Evolutionary conservation across 1,284 basidiomycete genomes (phyloP).

Genomic region (Cutaneotrichosporon curvatum): DNA sequence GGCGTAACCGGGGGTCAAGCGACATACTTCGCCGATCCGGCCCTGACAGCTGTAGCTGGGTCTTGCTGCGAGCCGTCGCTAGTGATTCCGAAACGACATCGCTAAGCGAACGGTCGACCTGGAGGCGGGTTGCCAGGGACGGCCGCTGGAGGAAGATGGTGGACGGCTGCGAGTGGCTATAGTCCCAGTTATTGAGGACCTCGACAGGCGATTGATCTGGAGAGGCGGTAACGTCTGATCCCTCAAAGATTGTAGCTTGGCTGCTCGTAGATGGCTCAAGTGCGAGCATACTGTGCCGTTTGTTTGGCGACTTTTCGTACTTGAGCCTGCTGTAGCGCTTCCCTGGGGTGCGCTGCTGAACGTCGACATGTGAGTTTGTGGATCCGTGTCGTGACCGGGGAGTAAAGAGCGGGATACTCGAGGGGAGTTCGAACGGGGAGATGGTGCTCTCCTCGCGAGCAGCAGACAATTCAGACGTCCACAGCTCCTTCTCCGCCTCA

Average conservation of each 20-base stretch:
- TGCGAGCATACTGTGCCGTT: background rate
- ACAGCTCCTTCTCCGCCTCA: constrained; percentile 67
- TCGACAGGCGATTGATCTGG: constrained; percentile 1
- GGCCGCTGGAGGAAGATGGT: constrained; percentile 62
- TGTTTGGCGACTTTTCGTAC: background rate
- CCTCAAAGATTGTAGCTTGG: background rate
- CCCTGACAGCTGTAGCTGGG: constrained; percentile 29
- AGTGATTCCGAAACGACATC: constrained; percentile 47
- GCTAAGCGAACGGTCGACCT: constrained; percentile 43
- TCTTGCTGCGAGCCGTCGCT: constrained; percentile 39
- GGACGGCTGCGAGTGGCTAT: constrained; percentile 19
- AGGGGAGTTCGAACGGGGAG: constrained; percentile 43
- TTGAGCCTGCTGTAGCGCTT: constrained; percentile 10
- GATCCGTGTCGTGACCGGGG: constrained; percentile 7
- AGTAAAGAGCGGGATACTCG: constrained; percentile 26
- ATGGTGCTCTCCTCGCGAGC: constrained; percentile 37
- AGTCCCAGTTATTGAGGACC: background rate
- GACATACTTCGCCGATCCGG: constrained; percentile 22
- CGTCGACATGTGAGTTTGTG: background rate
- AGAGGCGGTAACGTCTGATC: background rate
- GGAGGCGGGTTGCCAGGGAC: constrained; percentile 58
- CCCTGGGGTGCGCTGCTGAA: background rate
- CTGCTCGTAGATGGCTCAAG: too few species aligned
- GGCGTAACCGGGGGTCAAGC: constrained; percentile 29
- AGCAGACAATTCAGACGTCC: constrained; percentile 61